These are phyloP conservation scores for Mycena amicta DNA, from an alignment of 768 basidiomycete species.

Conservation along the genomic window DNA sequence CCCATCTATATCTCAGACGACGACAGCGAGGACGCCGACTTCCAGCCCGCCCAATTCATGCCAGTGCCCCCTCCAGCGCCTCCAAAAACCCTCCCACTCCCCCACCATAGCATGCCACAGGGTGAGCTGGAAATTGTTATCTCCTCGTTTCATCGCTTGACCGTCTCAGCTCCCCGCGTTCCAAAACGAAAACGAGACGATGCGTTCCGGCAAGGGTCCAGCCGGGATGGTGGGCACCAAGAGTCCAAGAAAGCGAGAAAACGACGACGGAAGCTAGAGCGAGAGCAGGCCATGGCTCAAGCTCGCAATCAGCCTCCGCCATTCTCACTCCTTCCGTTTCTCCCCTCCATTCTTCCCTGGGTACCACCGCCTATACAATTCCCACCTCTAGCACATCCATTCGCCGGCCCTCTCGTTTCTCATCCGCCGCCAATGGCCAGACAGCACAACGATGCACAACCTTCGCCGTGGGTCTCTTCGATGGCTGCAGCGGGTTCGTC, in stretches of 20 bases:
- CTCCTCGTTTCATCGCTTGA: too few relatives aligned
- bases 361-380: not conserved
- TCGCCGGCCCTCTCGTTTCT: not conserved
- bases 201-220: not conserved
- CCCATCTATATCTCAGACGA: slow-evolving; percentile 32
- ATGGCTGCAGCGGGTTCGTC: slow-evolving; percentile 35
- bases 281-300: slow-evolving; percentile 32
- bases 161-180: not conserved
- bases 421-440: slow-evolving; percentile 1
- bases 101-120: too few relatives aligned
- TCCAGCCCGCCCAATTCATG: too few relatives aligned
- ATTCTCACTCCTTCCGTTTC: slow-evolving; percentile 9
- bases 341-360: slow-evolving; percentile 5
- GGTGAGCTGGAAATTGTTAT: too few relatives aligned
- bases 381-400: not conserved
- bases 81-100: too few relatives aligned
- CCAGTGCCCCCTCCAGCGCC: too few relatives aligned
- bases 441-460: too few relatives aligned
- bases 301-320: slow-evolving; percentile 12
- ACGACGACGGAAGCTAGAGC: slow-evolving; percentile 39
- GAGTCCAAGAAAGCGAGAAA: slow-evolving; percentile 44
- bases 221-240: not conserved
- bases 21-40: slow-evolving; percentile 21
- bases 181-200: slow-evolving; percentile 22
- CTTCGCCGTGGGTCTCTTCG: slow-evolving; percentile 47